These are phyloP conservation scores for Ceratocystis harringtonii DNA, from an alignment of 2,329 filamentous ascomycete species.

Conservation along the genomic window DNA sequence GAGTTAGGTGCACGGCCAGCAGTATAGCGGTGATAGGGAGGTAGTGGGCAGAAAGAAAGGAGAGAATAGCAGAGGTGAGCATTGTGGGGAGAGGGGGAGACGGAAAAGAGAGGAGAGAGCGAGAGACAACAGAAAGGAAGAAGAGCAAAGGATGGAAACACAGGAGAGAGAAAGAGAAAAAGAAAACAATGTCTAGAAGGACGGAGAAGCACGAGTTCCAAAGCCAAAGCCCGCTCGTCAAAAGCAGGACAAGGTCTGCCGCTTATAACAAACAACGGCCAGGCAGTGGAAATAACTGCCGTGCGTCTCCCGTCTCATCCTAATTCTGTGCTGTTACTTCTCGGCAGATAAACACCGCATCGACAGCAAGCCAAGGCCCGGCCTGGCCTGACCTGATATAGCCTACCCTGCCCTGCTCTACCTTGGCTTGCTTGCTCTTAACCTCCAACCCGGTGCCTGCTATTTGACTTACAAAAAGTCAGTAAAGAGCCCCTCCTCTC, in stretches of 20 bases:
- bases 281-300: background rate
- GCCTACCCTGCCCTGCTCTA: too few relatives aligned
- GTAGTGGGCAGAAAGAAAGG: slow-evolving; percentile 45
- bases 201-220: too few relatives aligned
- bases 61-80: slow-evolving; percentile 17
- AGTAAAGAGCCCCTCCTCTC: too few relatives aligned
- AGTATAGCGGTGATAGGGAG: slow-evolving; percentile 91
- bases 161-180: background rate
- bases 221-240: background rate
- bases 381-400: too few relatives aligned
- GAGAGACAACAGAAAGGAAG: background rate
- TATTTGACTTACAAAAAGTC: too few relatives aligned
- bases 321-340: background rate
- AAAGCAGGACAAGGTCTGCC: background rate
- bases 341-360: background rate
- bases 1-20: slow-evolving; percentile 50
- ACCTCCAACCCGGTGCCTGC: too few relatives aligned
- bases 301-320: background rate
- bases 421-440: too few relatives aligned
- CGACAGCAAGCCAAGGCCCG: background rate
- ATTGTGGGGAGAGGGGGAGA: background rate
- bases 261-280: background rate
- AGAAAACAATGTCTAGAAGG: background rate
- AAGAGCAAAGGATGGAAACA: background rate
- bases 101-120: background rate